Evolutionary conservation across 2,329 filamentous ascomycete species (phyloP), one percentile per base, ranked within the genome.

Genomic region (Diaporthe australafricana): DNA sequence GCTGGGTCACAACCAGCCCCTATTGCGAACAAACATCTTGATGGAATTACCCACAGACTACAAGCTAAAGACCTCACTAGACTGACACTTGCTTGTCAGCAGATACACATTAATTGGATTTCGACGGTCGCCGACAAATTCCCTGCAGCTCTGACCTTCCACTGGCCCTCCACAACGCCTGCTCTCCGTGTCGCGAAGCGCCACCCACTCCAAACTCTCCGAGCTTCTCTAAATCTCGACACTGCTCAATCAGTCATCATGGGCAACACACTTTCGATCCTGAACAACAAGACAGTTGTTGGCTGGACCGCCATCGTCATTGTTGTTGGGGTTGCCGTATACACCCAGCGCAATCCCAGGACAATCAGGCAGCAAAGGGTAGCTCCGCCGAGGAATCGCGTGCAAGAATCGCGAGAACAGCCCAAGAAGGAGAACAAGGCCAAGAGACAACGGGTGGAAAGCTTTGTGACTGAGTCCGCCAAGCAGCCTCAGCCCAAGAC

Each of bases 371-470:
- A 76, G 62, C 76, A 68, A 48, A 74, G 74, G 55, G 68, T 76
- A 27, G 76, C 75, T 32, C 70, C 76, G 9, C 77, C 77, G 52
- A 78, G 75, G 22, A 78, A 78, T 53, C 76, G 65, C 22, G 68
- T 77, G 25, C 74, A 77, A 14, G 77, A 80, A 30, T 81, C 82
- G 17, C 75, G 76, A 45, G 80, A 79, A 63, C 79, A 78, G 75
- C 65, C 75, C 55, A 80, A 81, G 68, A 83, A 80, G 72, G 83
- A 84, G 56, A 77, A 79, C 45, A 82, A 82, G 73, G 75, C 77
- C 22, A 79, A 81, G 77, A 76, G 78, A 75, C 85, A 87, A 77
- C 82, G 84, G 7, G 76, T 82, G 76, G 83, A 84, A 73, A 83
- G 79, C 73, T 84, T 82, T 74, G 79, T 83, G 55, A 75, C 74